Evolutionary conservation across 2,329 filamentous ascomycete genomes (phyloP).

Genomic region (Microcyclosporella mali): DNA sequence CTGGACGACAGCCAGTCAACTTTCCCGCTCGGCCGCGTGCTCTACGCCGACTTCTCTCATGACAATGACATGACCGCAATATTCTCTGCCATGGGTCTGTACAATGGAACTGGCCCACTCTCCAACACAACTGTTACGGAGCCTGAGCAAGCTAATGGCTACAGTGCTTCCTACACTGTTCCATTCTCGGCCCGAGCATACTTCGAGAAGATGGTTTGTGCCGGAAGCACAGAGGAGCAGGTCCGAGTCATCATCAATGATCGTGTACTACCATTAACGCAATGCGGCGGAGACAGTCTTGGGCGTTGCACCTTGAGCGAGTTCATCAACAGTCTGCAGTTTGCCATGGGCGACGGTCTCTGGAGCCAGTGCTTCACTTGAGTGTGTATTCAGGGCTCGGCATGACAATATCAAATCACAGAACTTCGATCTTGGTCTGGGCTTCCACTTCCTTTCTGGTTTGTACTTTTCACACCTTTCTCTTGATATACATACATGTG

Average conservation of each 20-base stretch:
- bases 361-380: conserved; percentile 59
- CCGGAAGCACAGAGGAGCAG: conserved; percentile 54
- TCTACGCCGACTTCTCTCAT: conserved; percentile 89
- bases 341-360: conserved; percentile 63
- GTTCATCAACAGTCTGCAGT: conserved; percentile 70
- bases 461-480: too few species aligned
- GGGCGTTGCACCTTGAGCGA: conserved; percentile 64
- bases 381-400: too few species aligned
- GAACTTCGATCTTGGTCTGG: too few species aligned
- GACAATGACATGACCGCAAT: conserved; percentile 81
- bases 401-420: too few species aligned
- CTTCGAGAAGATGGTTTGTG: conserved; percentile 78
- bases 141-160: conserved; percentile 56
- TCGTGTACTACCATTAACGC: conserved; percentile 64
- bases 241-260: conserved; percentile 81
- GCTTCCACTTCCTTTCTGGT: too few species aligned
- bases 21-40: conserved; percentile 60
- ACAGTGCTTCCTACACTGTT: conserved; percentile 69
- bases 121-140: conserved; percentile 43
- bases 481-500: too few species aligned
- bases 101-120: conserved; percentile 55
- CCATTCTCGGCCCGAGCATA: conserved; percentile 78
- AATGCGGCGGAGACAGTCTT: conserved; percentile 62
- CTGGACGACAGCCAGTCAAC: conserved; percentile 61
- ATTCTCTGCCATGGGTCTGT: conserved; percentile 71